A percentile compares a stretch with the other conserved stretches of the same genome.
Conservation (phyloP, 805 yeast genomes). For the Myxozyma udenii region DNA sequence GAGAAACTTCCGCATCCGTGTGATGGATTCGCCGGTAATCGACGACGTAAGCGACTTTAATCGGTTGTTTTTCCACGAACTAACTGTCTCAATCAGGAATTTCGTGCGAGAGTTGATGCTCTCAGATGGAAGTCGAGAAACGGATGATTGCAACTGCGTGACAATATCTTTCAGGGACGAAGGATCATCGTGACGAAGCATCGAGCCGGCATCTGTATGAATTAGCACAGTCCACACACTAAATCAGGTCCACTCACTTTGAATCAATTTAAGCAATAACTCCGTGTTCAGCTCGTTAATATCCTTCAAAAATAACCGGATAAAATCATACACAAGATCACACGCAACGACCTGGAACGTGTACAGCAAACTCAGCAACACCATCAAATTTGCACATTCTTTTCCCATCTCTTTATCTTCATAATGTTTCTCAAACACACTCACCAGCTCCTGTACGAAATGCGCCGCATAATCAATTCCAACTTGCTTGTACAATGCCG, state of each 20-base stretch:
- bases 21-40: slow-evolving; percentile 49
- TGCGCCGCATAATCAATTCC: slow-evolving; percentile 90
- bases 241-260: slow-evolving; percentile 37
- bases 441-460: slow-evolving; percentile 77
- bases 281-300: slow-evolving; percentile 75
- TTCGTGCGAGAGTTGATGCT: slow-evolving; percentile 58
- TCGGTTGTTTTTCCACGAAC: slow-evolving; percentile 83
- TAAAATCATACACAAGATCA: slow-evolving; percentile 71
- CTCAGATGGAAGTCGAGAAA: slow-evolving; percentile 38
- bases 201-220: slow-evolving; percentile 59
- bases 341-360: slow-evolving; percentile 74
- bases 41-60: slow-evolving; percentile 43
- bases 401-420: slow-evolving; percentile 37
- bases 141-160: slow-evolving; percentile 50
- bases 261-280: slow-evolving; percentile 64
- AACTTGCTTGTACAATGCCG: slow-evolving; percentile 68
- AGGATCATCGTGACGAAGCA: slow-evolving; percentile 88
- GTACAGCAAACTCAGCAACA: slow-evolving; percentile 72
- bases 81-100: slow-evolving; percentile 79
- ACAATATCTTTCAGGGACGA: slow-evolving; percentile 77
- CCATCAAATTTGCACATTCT: slow-evolving; percentile 63
- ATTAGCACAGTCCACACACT: not conserved
- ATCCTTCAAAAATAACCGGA: slow-evolving; percentile 49
- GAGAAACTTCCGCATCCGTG: slow-evolving; percentile 61
- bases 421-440: slow-evolving; percentile 52